Percentiles rank a stretch among this genome's conserved stretches.
phyloP scores from a whole-genome alignment of 192 early-diverging fungal species.

The Mortierella alpina region DNA sequence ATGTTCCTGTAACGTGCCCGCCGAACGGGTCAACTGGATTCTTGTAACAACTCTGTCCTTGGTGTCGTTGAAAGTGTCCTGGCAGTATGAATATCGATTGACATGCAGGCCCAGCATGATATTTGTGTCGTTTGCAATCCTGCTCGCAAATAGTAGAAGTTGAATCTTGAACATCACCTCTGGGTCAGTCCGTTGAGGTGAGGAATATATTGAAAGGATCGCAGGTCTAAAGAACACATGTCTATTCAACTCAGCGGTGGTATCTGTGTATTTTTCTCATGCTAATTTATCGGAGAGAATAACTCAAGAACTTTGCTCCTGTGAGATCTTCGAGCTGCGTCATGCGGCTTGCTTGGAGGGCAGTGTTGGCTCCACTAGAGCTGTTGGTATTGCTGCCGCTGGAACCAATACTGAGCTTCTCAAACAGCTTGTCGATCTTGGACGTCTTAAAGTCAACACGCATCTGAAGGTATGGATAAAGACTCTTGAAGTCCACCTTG shows the following conservation, averaged over 20 bases:
- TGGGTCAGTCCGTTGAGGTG: too few species aligned
- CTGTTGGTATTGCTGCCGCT: not conserved
- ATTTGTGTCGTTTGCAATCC: too few species aligned
- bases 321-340: slow-evolving; percentile 33
- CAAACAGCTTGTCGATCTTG: slow-evolving; percentile 67
- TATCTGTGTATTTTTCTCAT: not conserved
- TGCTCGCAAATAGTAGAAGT: too few species aligned
- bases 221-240: too few species aligned
- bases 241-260: not conserved
- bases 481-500: slow-evolving; percentile 77
- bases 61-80: too few species aligned
- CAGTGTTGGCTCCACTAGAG: not conserved
- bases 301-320: slow-evolving; percentile 22
- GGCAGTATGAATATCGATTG: too few species aligned
- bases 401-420: slow-evolving; percentile 26
- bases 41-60: too few species aligned
- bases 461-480: slow-evolving; percentile 90
- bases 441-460: slow-evolving; percentile 86
- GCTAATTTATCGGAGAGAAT: slow-evolving; percentile 15
- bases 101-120: too few species aligned
- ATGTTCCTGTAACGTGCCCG: too few species aligned
- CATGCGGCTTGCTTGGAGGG: slow-evolving; percentile 1
- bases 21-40: too few species aligned
- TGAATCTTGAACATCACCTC: too few species aligned
- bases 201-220: too few species aligned